Base-by-base conservation (phyloP, 78 protist genomes). In the Chrysochromulina tobinii region DNA sequence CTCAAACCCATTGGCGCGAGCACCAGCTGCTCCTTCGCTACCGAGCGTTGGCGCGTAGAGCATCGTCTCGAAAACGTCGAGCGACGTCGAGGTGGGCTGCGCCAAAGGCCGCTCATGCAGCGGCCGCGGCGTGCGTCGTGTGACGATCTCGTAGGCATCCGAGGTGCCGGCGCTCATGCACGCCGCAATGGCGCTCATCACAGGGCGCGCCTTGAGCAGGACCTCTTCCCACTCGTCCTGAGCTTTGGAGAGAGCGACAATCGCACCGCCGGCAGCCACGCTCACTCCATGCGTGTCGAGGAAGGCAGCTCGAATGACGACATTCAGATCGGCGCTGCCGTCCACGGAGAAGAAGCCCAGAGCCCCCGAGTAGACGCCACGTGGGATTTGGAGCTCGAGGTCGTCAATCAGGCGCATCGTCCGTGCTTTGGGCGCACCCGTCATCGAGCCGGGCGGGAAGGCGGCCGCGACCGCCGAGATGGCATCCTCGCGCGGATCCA, bases 401-500 rank as follows among this genome's bases (percentile, higher is more conserved):
- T 23, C 87, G 38, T 93, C 87, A 7, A 95, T 57, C 54, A 95
- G 27, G 64, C 15, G 58, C 15, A 93, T 25, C n/a, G 97, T 85
- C 73, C 97, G 93, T 50, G 17, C 3, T 51, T 59, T 59, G 15
- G 96, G 96, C 6, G 97, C 97, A 4, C 97, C 97, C 0, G 96
- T 94, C 95, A 96, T 96, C 61, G 95, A 92, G 3, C 97, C 97
- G 3, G 77, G 86, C 59, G 96, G 96, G 92, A 90, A 93, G 79
- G 94, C 57, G 20, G 84, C 88, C 21, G 58, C 55, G 87, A 87
- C 54, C n/a, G 73, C 85, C 61, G 89, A 93, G 38, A 89, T 4
- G 7, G 91, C 81, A 53, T 57, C 53, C 38, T 72, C 1, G 4
- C 61, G 68, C 3, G 23, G 66, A 9, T 15, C 61, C n/a, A 93